A percentile compares a stretch with the other conserved stretches of the same genome.
Evolutionary conservation across 2,329 filamentous ascomycete species (phyloP).

Genomic region (Amesomyces nigricolor): DNA sequence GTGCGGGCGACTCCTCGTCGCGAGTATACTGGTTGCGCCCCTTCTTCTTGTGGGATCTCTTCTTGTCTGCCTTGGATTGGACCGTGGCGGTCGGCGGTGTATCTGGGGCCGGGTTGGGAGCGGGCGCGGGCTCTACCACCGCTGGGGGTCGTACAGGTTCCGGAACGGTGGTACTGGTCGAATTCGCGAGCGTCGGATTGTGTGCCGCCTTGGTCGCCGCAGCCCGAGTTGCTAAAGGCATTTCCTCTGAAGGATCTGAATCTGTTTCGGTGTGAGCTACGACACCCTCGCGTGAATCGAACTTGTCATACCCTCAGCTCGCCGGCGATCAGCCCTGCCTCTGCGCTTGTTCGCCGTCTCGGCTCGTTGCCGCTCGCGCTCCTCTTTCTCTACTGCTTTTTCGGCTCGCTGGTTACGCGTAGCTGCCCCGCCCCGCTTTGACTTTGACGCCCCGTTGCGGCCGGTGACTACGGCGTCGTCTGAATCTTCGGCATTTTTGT

Average conservation of each 20-base stretch:
- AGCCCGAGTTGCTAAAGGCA: constrained; percentile 44
- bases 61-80: constrained; percentile 50
- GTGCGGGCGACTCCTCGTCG: constrained; percentile 51
- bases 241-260: constrained; percentile 66
- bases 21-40: constrained; percentile 80
- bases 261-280: constrained; percentile 47
- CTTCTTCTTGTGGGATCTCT: constrained; percentile 60
- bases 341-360: constrained; percentile 77
- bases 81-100: constrained; percentile 42
- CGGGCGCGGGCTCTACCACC: constrained; percentile 38
- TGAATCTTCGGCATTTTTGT: constrained; percentile 57
- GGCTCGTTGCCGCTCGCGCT: constrained; percentile 65
- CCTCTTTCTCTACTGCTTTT: constrained; percentile 58
- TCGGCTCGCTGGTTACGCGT: constrained; percentile 51
- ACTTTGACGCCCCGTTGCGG: constrained; percentile 47
- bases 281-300: constrained; percentile 29
- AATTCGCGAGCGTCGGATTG: constrained; percentile 11
- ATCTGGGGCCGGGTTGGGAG: constrained; percentile 43
- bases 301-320: constrained; percentile 62
- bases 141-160: constrained; percentile 20
- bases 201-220: constrained; percentile 30
- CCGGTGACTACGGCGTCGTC: constrained; percentile 58
- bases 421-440: constrained; percentile 50
- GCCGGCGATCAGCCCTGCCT: constrained; percentile 72
- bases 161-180: constrained; percentile 18